Base-by-base conservation (phyloP, 768 basidiomycete species). In the Pleurotus sapidus region DNA sequence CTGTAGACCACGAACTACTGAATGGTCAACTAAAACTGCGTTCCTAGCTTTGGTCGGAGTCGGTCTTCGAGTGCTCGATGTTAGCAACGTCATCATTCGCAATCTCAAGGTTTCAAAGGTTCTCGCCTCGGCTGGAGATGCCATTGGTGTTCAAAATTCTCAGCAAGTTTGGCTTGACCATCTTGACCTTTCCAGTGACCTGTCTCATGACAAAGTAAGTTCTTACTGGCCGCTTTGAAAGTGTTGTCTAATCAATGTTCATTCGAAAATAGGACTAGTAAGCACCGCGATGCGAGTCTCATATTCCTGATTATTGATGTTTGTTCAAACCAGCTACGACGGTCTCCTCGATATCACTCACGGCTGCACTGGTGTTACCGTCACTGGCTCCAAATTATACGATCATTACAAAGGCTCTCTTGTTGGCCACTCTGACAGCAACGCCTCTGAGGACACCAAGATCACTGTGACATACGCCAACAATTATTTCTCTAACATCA, bases 101-200 rank as follows among this genome's bases (percentile, higher is more conserved):
- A 80, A 80, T 59, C 65, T 80, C 63, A 78, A 77, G 61, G 74
- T 80, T 50, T 74, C 75, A 34, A 80, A 79, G 64, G 79, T 80
- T 30, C 65, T 79, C 3, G 78, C 78, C 37, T 61, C 59, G 1
- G 73, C 72, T 50, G 78, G 78, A 34, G 79, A 80, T 64, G 77
- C 76, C 23, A 69, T 80, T 25, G 78, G 73, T 24, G 70, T 78
- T 46, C 77, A 78, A 56, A 61, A 67, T 14, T 62, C 77, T 6
- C 64, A 65, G 50, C 69, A 74, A 60, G 75, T 79, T 15, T 79
- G 76, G 76, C 58, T 79, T 47, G 77, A 79, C 67, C 77, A 79
- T 57, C 63, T 67, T 50, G 77, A 79, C 63, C 70, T 79, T 54
- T 77, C 75, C 46, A 74, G 72, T 20, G 77, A 78, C 67, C 64